Evolutionary conservation across 257 asterid species (phyloP).

Genomic region (Gardenia jasminoides): DNA sequence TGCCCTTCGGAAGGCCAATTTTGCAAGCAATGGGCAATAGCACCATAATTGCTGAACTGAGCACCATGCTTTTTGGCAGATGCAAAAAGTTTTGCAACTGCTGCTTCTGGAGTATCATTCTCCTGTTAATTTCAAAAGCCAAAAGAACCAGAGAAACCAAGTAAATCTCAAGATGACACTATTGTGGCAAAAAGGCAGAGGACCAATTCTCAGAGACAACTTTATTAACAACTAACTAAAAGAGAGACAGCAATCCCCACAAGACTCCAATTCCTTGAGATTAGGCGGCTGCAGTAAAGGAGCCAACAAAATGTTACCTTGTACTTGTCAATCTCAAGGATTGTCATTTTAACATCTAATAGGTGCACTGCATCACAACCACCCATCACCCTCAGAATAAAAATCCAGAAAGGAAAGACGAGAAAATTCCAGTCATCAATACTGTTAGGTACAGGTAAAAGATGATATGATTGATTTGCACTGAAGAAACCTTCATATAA

Average conservation of each 20-base stretch:
- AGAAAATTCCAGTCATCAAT: neutral
- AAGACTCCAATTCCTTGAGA: neutral
- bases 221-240: neutral
- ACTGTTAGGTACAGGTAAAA: neutral
- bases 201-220: neutral
- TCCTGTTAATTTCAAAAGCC: slow-evolving; percentile 41
- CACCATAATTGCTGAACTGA: slow-evolving; percentile 58
- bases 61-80: slow-evolving; percentile 54
- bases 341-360: neutral
- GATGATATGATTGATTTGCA: neutral
- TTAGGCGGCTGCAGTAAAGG: neutral
- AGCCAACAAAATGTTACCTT: neutral
- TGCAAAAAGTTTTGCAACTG: slow-evolving; percentile 83
- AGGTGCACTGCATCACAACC: neutral
- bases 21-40: slow-evolving; percentile 68
- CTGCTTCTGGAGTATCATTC: slow-evolving; percentile 82
- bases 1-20: slow-evolving; percentile 84
- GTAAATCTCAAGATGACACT: slow-evolving; percentile 3
- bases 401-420: neutral
- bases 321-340: neutral
- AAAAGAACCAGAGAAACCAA: slow-evolving; percentile 6
- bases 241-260: neutral
- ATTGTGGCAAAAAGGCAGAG: neutral
- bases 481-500: neutral
- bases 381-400: neutral